Conservation (phyloP, 441 rosid species). For the Aleurites moluccanus region DNA sequence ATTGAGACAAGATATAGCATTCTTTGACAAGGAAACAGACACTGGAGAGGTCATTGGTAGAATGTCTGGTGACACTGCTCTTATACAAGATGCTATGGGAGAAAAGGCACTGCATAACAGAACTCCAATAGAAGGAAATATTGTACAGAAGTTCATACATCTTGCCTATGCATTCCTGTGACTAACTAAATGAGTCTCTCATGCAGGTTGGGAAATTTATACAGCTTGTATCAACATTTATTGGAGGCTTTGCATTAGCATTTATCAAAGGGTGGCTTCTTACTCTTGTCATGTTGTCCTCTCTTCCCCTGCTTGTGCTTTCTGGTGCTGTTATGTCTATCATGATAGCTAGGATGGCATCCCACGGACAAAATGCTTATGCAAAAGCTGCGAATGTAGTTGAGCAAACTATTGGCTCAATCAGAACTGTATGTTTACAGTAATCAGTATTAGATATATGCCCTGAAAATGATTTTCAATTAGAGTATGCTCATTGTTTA, state of each 20-base stretch:
- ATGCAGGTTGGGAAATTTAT: slow-evolving; percentile 66
- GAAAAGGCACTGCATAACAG: slow-evolving; percentile 46
- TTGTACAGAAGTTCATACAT: neutral
- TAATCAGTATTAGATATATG: neutral
- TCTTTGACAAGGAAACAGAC: slow-evolving; percentile 62
- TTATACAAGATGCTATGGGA: slow-evolving; percentile 79
- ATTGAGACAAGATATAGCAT: slow-evolving; percentile 68
- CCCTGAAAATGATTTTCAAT: neutral
- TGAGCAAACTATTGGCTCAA: slow-evolving; percentile 71
- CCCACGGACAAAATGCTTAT: slow-evolving; percentile 64
- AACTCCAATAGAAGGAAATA: neutral
- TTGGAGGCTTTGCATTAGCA: slow-evolving; percentile 65
- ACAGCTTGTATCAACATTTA: slow-evolving; percentile 56
- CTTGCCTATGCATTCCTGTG: neutral
- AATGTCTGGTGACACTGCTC: slow-evolving; percentile 81
- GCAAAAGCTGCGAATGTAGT: slow-evolving; percentile 56
- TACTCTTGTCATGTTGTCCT: slow-evolving; percentile 55
- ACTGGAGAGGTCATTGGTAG: slow-evolving; percentile 76
- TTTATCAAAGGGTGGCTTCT: slow-evolving; percentile 73
- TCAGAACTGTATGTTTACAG: slow-evolving; percentile 49
- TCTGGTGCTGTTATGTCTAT: slow-evolving; percentile 50
- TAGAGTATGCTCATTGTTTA: neutral
- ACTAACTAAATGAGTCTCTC: neutral
- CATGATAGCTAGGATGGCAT: slow-evolving; percentile 44
- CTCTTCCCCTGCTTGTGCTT: slow-evolving; percentile 58